Evolutionary conservation across 176 grass and related monocot species (phyloP), one percentile per base, ranked within the genome.

Genomic region (Rhynchospora breviuscula): DNA sequence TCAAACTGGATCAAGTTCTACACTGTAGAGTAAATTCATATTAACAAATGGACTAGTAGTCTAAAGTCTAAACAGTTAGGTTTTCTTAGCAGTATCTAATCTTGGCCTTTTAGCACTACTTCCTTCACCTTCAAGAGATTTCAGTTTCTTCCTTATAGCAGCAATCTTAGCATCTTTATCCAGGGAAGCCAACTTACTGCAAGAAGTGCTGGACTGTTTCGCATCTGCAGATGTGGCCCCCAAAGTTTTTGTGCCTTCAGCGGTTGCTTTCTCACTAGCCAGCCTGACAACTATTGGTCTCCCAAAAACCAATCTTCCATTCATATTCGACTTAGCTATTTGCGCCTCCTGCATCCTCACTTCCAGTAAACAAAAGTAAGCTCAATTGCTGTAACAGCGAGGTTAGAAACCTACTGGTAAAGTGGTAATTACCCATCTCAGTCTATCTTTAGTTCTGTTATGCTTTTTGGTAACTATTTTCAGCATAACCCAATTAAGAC

Each of bases 281-380:
- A 98, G 82, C 35, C 91, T 91, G 56, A 98, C 95, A 10, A 89
- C 90, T 81, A 98, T 81, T 52, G 92, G 95, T 58, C 90, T 87
- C 33, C 92, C 90, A 12, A 89, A 80, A 31, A 90, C 53, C 23
- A 98, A 88, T 84, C 67, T 94, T 7, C 95, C 95, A 29, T 94
- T 93, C 92, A 94, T 94, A 74, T 94, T 93, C 66, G 87, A 72
- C 90, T 98, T 98, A 67, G 95, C 92, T 79, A 90, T 69, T 90
- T 86, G 87, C 62, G 89, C 95, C 89, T 93, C 92, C 92, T 98
- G 92, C 87, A 91, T 93, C 79, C 92, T 98, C 89, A 93, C 95
- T 94, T 98, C 92, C 94, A 90, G 86, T 87, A 82, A 66, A 60
- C 67, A 81, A 91, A 88, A 85, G 85, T 98, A 85, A 98, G 92